Evolutionary conservation across 2,329 filamentous ascomycete species (phyloP), one percentile per base, ranked within the genome.

Genomic region (Tolypocladium endophyticum): DNA sequence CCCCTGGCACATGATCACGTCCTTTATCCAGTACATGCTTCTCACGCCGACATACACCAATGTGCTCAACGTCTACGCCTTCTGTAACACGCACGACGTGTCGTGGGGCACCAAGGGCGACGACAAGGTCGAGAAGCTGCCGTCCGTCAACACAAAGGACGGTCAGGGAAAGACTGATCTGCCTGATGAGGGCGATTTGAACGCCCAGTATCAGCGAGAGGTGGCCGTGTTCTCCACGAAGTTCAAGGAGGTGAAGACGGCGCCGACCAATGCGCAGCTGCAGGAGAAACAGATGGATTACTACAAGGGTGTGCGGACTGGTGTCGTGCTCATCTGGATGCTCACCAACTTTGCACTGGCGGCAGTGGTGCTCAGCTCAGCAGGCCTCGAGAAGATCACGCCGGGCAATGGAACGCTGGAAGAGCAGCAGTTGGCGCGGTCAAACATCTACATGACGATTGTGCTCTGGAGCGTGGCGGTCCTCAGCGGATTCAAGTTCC

Each of bases 1-100:
- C 72, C 94, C 94, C 4, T 99, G 94, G 93, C 94, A 99, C 77
- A 97, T 99, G 92, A 82, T 96, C 73, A 97, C 94, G n/a, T 87
- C 88, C 60, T 91, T 97, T 74, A 74, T 92, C 56, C 94, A 97
- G 82, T 99, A 99, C 73, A 86, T 97, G 67, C 84, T 97, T 50
- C 82, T 99, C 60, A 96, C 92, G 0, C 94, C 94, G 0, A 96
- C 92, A 0, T 99, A 96, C 77, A 95, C 95, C 78, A 99, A 97
- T 75, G 92, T 97, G 61, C 86, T 99, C 68, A 99, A 97, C 79
- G 94, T 99, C 60, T 99, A 97, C 75, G 93, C 93, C 62, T 99
- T 99, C 76, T 97, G 92, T 77, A 97, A 97, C 76, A 96, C 92
- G 33, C 92, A 97, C 81, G 92, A 97, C 70, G 94, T 97, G 64